Evolutionary conservation across 345 rosid genomes (phyloP), one percentile per base, ranked within the genome.

Genomic region (Cardamine occulta): DNA sequence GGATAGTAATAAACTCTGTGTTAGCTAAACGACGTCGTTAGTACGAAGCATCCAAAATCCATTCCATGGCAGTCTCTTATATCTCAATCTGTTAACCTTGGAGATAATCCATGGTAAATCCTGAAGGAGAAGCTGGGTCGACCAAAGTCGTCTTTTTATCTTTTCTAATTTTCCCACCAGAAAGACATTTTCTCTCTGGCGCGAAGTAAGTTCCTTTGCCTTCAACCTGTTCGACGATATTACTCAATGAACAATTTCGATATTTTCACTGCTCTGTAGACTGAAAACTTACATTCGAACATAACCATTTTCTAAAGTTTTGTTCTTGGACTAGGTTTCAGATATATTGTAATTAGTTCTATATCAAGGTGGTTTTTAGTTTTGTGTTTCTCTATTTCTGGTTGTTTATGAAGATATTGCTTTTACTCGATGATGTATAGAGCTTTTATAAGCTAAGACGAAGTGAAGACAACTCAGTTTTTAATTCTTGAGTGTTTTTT

Each of bases 31-130:
- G 80, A n/a, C 52, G 80, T 54, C 80, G 75, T 54, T 60, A 2
- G 18, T 6, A 7, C 12, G 70, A 8, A 23, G 7, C 80, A 21
- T 68, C 79, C 74, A 49, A 72, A 61, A 58, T 62, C 56, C 49
- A 49, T 24, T 29, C 80, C 61, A 71, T 57, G 72, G 54, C 80
- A 3, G 32, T 26, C 39, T 64, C 68, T 26, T 63, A 48, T 78
- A 48, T 72, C 77, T 21, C 49, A 49, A 78, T 66, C 68, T 39
- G 40, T 60, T 72, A 72, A 78, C 55, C 32, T 66, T 61, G 18
- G 28, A 49, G 63, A 45, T 72, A 72, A 71, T 78, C 68, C 68
- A 78, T 78, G 81, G 81, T 78, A 63, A 24, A 66, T 35, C 69
- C 77, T 66, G 73, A 59, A 52, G 73, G 49, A 66, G 58, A 49